These are phyloP conservation scores for Populus pruinosa DNA, from an alignment of 345 rosid species.

Conservation along the genomic window DNA sequence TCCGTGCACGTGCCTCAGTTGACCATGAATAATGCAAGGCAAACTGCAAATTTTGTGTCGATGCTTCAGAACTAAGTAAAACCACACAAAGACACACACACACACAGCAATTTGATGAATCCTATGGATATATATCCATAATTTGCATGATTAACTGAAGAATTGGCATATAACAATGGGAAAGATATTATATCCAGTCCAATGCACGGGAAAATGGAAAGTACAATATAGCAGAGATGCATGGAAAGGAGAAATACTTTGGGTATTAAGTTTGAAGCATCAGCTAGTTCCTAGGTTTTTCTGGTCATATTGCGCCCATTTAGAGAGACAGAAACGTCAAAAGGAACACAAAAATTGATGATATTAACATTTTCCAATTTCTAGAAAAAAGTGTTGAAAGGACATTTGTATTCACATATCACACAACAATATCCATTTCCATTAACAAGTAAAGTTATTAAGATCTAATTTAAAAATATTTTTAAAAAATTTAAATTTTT, in stretches of 20 bases:
- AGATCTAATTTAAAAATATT: no score
- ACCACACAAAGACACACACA: background rate
- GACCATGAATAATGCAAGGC: constrained; percentile 98
- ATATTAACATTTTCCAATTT: background rate
- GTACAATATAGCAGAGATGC: background rate
- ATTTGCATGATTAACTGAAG: background rate
- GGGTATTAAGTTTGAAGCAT: background rate
- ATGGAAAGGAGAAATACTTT: background rate
- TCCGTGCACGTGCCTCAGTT: constrained; percentile 84
- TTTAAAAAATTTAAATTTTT: no score
- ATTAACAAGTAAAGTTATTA: background rate
- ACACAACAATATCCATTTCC: background rate
- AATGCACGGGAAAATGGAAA: background rate
- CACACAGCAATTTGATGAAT: background rate
- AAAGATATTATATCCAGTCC: background rate
- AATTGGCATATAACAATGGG: background rate
- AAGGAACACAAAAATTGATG: background rate
- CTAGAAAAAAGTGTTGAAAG: background rate
- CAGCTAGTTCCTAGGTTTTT: background rate
- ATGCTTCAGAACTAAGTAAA: constrained; percentile 12
- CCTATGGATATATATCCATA: background rate
- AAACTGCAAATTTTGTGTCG: constrained; percentile 55
- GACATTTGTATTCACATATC: background rate
- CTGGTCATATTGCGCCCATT: background rate
- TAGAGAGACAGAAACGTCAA: background rate